These are phyloP conservation scores for Starmerella powellii DNA, from an alignment of 805 yeast genomes.

Conservation along the genomic window DNA sequence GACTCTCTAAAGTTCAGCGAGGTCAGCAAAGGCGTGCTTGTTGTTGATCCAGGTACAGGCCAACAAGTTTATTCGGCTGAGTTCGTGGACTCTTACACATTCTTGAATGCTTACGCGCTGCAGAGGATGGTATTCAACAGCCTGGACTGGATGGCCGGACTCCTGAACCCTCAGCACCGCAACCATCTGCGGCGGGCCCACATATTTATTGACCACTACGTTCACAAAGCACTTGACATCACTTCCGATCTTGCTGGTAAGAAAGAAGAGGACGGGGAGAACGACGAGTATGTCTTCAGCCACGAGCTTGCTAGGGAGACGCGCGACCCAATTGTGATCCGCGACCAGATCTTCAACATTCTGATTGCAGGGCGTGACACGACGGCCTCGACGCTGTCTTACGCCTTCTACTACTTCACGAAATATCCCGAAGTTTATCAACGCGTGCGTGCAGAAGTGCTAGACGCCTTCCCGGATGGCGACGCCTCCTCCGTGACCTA, in stretches of 20 bases:
- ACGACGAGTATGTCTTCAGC: constrained; percentile 34
- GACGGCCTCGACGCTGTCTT: constrained; percentile 38
- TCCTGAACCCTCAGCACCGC: constrained; percentile 26
- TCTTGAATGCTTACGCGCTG: constrained; percentile 9
- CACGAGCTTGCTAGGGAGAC: constrained; percentile 37
- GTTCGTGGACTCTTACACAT: constrained; percentile 22
- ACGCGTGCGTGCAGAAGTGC: constrained; percentile 28
- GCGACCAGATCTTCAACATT: constrained; percentile 39
- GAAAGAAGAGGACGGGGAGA: constrained; percentile 19
- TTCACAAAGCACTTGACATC: constrained; percentile 29
- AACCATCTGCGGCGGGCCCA: constrained; percentile 27
- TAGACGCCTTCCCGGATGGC: constrained; percentile 22
- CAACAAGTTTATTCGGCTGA: constrained; percentile 21
- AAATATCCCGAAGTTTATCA: constrained; percentile 32
- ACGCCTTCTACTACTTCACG: constrained; percentile 34
- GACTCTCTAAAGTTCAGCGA: constrained; percentile 12
- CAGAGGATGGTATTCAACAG: constrained; percentile 9
- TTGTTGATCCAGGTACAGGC: constrained; percentile 4
- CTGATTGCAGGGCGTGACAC: constrained; percentile 42
- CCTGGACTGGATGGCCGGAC: constrained; percentile 10
- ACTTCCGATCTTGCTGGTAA: not conserved
- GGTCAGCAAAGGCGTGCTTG: constrained; percentile 2
- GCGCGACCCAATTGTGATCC: constrained; percentile 34
- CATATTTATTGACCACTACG: constrained; percentile 32
- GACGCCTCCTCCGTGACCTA: constrained; percentile 25